Percentiles rank a stretch among this genome's conserved stretches.
These are phyloP conservation scores for Canariomyces notabilis DNA, from an alignment of 2,329 filamentous ascomycete species.

Conservation along the genomic window DNA sequence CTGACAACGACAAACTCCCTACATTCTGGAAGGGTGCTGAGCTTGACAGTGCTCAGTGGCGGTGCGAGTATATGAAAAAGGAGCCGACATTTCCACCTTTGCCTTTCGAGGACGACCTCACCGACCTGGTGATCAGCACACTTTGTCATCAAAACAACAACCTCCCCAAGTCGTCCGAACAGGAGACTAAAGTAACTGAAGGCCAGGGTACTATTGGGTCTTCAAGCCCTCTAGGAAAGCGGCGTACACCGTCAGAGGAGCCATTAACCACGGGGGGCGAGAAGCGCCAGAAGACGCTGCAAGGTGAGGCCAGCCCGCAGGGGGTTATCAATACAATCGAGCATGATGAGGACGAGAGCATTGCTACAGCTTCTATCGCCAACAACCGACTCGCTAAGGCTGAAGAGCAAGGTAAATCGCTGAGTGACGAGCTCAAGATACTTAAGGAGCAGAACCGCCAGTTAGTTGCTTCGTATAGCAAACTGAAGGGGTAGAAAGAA, in stretches of 20 bases:
- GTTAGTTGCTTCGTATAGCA: not conserved
- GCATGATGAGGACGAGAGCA: not conserved
- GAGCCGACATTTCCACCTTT: not conserved
- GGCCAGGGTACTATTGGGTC: too few species aligned
- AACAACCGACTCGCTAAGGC: not conserved
- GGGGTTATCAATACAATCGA: not conserved
- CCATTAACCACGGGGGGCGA: not conserved
- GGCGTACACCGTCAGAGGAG: not conserved
- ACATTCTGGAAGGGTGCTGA: slow-evolving; percentile 9
- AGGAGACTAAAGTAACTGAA: too few species aligned
- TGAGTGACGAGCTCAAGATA: slow-evolving; percentile 1
- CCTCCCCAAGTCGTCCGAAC: too few species aligned
- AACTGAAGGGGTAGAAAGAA: slow-evolving; percentile 1
- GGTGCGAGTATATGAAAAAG: not conserved
- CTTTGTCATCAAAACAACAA: not conserved
- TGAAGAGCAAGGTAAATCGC: not conserved
- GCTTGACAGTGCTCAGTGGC: slow-evolving; percentile 1
- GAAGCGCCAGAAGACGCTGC: slow-evolving; percentile 6
- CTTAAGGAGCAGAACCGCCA: not conserved
- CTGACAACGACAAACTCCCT: not conserved
- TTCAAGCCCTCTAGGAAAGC: not conserved
- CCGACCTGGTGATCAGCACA: slow-evolving; percentile 8
- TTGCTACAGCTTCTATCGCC: too few species aligned
- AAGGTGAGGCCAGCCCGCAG: not conserved
- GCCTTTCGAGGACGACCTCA: slow-evolving; percentile 11